phyloP scores from a whole-genome alignment of 2,329 filamentous ascomycete genomes.

The Aspergillus tamarii region DNA sequence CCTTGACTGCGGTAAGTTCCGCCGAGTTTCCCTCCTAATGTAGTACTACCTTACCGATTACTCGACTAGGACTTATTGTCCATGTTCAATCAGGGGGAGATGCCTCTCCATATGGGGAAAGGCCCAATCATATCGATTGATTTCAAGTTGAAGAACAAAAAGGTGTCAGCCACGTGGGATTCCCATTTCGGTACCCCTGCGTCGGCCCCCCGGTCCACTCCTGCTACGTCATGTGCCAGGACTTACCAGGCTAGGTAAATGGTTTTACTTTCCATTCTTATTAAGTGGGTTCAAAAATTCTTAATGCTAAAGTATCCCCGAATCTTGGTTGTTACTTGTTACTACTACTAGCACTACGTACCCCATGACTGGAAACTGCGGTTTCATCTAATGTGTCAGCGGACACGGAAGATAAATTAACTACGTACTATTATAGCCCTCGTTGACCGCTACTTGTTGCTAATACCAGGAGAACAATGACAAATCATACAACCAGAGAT shows the following conservation, averaged over 20 bases:
- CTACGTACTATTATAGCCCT: background rate
- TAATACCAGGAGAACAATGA: background rate
- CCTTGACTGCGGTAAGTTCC: background rate
- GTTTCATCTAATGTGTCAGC: background rate
- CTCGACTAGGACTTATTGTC: background rate
- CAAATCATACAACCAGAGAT: background rate
- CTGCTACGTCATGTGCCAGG: background rate
- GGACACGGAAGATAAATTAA: conserved; percentile 1
- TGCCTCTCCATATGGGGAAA: background rate
- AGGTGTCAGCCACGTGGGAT: conserved; percentile 5
- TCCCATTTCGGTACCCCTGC: background rate
- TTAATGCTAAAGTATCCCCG: background rate
- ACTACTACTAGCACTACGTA: background rate
- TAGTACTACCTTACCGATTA: background rate
- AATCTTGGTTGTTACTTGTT: too few relatives aligned
- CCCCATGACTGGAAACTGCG: background rate
- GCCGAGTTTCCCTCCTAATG: background rate
- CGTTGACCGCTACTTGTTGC: background rate
- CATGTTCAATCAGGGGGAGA: background rate
- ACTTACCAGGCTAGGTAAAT: background rate
- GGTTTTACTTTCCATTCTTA: background rate
- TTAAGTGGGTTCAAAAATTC: background rate
- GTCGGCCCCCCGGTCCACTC: background rate
- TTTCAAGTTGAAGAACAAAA: background rate
- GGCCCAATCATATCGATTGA: background rate